These are phyloP conservation scores for Pyrenophora tritici-repentis DNA, from an alignment of 2,329 filamentous ascomycete species.

Conservation along the genomic window DNA sequence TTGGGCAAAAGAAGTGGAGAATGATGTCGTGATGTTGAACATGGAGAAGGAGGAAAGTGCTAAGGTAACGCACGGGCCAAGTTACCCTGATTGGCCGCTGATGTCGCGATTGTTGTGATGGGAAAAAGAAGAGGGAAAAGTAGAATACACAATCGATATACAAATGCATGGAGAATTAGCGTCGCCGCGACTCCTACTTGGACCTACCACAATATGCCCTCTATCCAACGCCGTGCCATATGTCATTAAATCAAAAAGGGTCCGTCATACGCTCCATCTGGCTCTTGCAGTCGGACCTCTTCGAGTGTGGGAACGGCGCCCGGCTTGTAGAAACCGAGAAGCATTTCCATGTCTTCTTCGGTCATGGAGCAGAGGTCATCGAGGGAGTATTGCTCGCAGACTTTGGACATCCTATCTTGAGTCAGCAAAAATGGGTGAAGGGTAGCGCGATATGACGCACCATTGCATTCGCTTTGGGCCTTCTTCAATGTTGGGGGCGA, in stretches of 20 bases:
- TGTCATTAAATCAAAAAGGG: constrained; percentile 48
- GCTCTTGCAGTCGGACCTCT: constrained; percentile 49
- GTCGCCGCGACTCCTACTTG: constrained; percentile 19
- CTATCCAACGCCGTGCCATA: constrained; percentile 15
- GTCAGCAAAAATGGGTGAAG: constrained; percentile 32
- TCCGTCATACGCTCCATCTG: constrained; percentile 52
- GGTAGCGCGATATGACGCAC: constrained; percentile 49
- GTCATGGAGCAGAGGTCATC: constrained; percentile 83
- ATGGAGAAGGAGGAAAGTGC: constrained; percentile 1
- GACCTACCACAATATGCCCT: constrained; percentile 10
- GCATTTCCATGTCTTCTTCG: constrained; percentile 77
- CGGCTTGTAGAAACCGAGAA: constrained; percentile 74
- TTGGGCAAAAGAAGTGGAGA: background rate
- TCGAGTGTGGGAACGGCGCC: constrained; percentile 51
- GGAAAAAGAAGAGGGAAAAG: constrained; percentile 4
- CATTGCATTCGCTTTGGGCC: constrained; percentile 90
- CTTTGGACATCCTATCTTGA: constrained; percentile 76
- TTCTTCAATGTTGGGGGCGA: constrained; percentile 74
- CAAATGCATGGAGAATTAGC: constrained; percentile 7
- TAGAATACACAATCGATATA: constrained; percentile 25
- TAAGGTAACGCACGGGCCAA: constrained; percentile 21
- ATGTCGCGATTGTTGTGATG: constrained; percentile 1
- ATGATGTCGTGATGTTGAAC: constrained; percentile 3
- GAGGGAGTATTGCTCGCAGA: constrained; percentile 85
- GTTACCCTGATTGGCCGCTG: constrained; percentile 27